Conservation (phyloP, 768 basidiomycete species). For the Rhodotorula paludigena region DNA sequence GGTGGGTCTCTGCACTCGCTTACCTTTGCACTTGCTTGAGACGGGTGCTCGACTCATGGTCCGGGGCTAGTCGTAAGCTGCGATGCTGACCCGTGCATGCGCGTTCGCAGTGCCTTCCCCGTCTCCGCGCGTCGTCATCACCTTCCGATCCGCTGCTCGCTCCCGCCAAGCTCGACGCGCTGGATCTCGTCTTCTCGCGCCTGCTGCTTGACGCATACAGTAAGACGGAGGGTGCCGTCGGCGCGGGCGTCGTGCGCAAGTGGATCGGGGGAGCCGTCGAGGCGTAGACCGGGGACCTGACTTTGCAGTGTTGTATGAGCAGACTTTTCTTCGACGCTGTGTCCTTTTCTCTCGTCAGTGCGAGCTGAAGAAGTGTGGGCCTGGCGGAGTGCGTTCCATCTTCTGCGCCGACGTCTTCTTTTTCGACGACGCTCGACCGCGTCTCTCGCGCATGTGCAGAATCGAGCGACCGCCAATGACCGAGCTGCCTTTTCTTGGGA, state of each 20-base stretch:
- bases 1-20: constrained; percentile 5
- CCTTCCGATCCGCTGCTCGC: not conserved
- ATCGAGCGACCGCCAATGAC: no score
- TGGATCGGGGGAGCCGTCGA: constrained; percentile 1
- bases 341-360: no score
- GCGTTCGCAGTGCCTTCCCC: constrained; percentile 2
- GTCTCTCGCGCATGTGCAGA: no score
- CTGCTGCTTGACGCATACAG: constrained; percentile 9
- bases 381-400: no score
- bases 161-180: not conserved
- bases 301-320: no score
- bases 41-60: not conserved
- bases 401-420: no score
- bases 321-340: no score
- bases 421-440: no score
- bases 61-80: not conserved
- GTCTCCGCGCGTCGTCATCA: not conserved
- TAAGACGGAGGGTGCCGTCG: not conserved
- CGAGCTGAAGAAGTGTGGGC: no score
- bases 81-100: not conserved
- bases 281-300: not conserved
- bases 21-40: not conserved
- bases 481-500: no score
- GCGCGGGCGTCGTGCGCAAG: not conserved
- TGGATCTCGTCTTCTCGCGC: constrained; percentile 18